Evolutionary conservation across 2,329 filamentous ascomycete species (phyloP), one percentile per base, ranked within the genome.

Genomic region (Trichoderma sp.): DNA sequence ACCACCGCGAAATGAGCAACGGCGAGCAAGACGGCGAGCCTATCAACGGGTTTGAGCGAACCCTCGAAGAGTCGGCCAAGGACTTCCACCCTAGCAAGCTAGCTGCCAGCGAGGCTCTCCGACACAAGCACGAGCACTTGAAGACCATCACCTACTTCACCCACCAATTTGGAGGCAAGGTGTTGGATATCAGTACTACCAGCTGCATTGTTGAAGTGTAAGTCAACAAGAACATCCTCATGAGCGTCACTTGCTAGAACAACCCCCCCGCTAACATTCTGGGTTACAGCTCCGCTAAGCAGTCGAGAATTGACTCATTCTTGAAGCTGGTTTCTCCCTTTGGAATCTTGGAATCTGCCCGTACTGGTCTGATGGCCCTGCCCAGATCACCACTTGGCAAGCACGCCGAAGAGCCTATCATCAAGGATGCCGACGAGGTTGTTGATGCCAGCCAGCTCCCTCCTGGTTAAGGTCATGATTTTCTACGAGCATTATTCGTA

Each of bases 161-260:
- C 21, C 96, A 99, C 83, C 96, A 99, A 78, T 99, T 99, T 76
- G 94, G 94, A 69, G 96, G 96, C 73, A 99, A 99, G 84, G 92
- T 99, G 31, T 82, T 99, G 75, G 96, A 99, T 81, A 98, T 99
- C 76, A 97, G 94, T 85, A 97, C 93, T 65, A 97, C 93, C 82
- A 98, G 96, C 83, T 98, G 96, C 83, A 98, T 98, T 80, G 94
- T 99, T 70, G 96, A 99, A 82, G 82, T 99, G 92, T 95, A 87
- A 87, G 92, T 87, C 35, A 14, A 2, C 24, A 37, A n/a, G 47
- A 14, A n/a, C 52, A 14, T 33, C 43, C 27, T 13, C 33, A 6
- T 61, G n/a, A n/a, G 29, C 27, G n/a, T 24, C 47, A 49, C 21
- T 49, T 16, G 24, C 33, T 35, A 16, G 43, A 33, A 29, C 33